Conservation (phyloP, 1,284 basidiomycete species). For the Boletus sp. region DNA sequence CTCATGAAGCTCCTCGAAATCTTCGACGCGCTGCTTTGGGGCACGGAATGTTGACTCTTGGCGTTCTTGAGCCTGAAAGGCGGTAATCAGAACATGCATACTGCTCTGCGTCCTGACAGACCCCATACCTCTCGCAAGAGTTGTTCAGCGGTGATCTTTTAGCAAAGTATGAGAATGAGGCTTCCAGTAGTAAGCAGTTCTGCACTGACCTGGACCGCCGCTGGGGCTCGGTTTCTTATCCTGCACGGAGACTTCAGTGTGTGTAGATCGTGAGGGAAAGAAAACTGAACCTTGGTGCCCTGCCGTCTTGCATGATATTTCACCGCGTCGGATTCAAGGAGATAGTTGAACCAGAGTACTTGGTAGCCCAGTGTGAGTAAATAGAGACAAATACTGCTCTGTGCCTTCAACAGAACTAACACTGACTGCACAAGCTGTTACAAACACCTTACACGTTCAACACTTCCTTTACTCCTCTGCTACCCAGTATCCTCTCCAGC, state of each 20-base stretch:
- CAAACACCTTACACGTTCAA: conserved; percentile 1
- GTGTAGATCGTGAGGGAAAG: background rate
- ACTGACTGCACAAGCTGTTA: too few relatives aligned
- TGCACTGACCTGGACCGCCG: conserved; percentile 74
- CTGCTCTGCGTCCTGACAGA: background rate
- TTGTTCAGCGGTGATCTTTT: conserved; percentile 94
- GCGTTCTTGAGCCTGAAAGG: conserved; percentile 82
- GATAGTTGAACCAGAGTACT: background rate
- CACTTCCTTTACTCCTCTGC: conserved; percentile 22
- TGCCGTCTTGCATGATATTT: conserved; percentile 48
- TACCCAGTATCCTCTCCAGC: conserved; percentile 69
- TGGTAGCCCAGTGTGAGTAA: conserved; percentile 8
- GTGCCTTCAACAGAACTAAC: too few relatives aligned
- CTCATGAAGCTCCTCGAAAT: conserved; percentile 96
- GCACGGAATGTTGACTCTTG: conserved; percentile 90
- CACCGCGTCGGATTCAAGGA: background rate
- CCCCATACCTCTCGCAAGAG: conserved; percentile 81
- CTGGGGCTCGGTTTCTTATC: conserved; percentile 93
- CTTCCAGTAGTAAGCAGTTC: background rate
- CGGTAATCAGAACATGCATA: conserved; percentile 6
- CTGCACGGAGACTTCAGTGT: conserved; percentile 35
- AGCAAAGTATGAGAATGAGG: conserved; percentile 15
- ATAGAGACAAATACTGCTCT: conserved; percentile 26
- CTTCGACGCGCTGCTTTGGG: conserved; percentile 93
- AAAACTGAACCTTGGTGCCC: conserved; percentile 45